A percentile compares a stretch with the other conserved stretches of the same genome.
Conservation (phyloP, 768 basidiomycete species). For the Rhizopogon roseolus region DNA sequence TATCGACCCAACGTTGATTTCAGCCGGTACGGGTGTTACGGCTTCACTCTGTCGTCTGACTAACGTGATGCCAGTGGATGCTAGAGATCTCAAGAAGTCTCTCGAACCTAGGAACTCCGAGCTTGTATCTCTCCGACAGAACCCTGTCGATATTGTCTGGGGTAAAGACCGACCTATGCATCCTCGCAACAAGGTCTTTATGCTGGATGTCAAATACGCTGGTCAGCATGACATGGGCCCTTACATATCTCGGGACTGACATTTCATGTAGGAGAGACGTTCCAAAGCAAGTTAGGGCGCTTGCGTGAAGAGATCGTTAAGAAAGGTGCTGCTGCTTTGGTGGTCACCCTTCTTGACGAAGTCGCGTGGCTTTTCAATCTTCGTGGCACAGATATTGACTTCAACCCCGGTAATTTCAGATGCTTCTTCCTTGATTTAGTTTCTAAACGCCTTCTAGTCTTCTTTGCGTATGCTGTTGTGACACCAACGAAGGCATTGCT, state of each 20-base stretch:
- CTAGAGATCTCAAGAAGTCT: slow-evolving; percentile 51
- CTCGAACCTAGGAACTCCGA: slow-evolving; percentile 51
- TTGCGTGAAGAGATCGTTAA: slow-evolving; percentile 65
- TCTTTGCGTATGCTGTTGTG: slow-evolving; percentile 88
- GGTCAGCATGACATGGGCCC: slow-evolving; percentile 32
- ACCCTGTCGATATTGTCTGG: slow-evolving; percentile 84
- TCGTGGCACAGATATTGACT: slow-evolving; percentile 88
- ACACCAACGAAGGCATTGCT: slow-evolving; percentile 53
- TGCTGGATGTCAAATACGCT: slow-evolving; percentile 70
- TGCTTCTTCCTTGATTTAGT: slow-evolving; percentile 1
- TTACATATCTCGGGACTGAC: background rate
- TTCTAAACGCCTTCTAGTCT: slow-evolving; percentile 43
- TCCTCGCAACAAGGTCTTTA: slow-evolving; percentile 62
- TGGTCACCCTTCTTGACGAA: slow-evolving; percentile 90
- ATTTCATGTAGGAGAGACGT: slow-evolving; percentile 45
- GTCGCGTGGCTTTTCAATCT: slow-evolving; percentile 94
- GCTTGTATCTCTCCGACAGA: slow-evolving; percentile 61
- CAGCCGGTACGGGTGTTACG: slow-evolving; percentile 39
- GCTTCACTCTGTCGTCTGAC: background rate
- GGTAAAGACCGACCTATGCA: slow-evolving; percentile 56
- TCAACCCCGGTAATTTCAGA: slow-evolving; percentile 56
- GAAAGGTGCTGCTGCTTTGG: slow-evolving; percentile 51
- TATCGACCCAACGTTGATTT: slow-evolving; percentile 75
- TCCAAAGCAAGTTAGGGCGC: slow-evolving; percentile 60
- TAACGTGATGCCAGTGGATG: slow-evolving; percentile 46